Conservation (phyloP, 129 eudicot species). For the sunflower (Helianthus annuus) region DNA sequence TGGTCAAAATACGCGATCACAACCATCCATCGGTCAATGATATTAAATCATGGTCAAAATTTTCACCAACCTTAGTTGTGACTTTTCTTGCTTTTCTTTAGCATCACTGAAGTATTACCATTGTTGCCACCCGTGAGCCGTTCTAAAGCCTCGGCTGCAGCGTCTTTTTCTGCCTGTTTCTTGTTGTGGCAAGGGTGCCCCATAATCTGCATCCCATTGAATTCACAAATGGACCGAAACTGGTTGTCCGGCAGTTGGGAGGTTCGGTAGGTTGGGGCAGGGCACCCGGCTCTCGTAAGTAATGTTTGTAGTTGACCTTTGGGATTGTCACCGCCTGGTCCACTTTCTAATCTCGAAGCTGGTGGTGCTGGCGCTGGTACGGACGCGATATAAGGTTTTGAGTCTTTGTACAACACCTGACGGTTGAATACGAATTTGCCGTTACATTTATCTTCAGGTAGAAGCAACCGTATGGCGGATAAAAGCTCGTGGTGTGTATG, state of each 20-base stretch:
- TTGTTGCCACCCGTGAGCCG: slow-evolving; percentile 56
- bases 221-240: slow-evolving; percentile 67
- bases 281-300: slow-evolving; percentile 70
- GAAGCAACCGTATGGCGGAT: slow-evolving; percentile 72
- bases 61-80: slow-evolving; percentile 30
- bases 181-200: slow-evolving; percentile 81
- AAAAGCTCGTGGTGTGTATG: slow-evolving; percentile 67
- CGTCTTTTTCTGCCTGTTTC: slow-evolving; percentile 92
- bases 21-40: background rate
- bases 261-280: slow-evolving; percentile 65
- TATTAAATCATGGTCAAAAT: background rate
- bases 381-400: slow-evolving; percentile 39
- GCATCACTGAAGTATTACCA: slow-evolving; percentile 61
- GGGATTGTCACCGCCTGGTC: slow-evolving; percentile 93
- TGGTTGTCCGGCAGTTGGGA: slow-evolving; percentile 49
- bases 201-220: slow-evolving; percentile 75
- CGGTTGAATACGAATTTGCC: slow-evolving; percentile 76
- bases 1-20: slow-evolving; percentile 4
- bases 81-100: slow-evolving; percentile 76
- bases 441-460: slow-evolving; percentile 59
- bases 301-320: slow-evolving; percentile 86
- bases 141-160: slow-evolving; percentile 87
- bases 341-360: slow-evolving; percentile 53
- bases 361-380: slow-evolving; percentile 39
- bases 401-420: slow-evolving; percentile 31